Percentiles rank a stretch among this genome's conserved stretches.
These are phyloP conservation scores for Ascocoryne sarcoides DNA, from an alignment of 2,329 filamentous ascomycete species.

Conservation along the genomic window DNA sequence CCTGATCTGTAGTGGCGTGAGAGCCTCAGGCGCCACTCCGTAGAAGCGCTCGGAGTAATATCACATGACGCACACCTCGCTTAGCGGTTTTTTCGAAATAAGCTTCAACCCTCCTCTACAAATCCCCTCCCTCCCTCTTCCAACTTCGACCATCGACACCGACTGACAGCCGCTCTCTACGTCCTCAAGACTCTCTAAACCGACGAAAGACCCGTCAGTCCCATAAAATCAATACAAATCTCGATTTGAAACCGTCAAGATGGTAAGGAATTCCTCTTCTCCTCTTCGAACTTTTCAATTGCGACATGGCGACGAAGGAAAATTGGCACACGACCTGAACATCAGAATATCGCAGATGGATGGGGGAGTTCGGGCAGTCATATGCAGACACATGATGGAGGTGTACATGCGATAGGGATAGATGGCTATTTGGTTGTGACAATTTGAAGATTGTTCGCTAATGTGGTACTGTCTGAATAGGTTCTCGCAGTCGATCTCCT, in stretches of 20 bases:
- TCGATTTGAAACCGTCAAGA: constrained; percentile 51
- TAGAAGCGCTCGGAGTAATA: too few relatives aligned
- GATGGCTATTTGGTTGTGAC: too few relatives aligned
- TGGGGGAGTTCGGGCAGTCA: too few relatives aligned
- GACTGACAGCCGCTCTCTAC: constrained; percentile 30
- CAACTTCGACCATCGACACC: constrained; percentile 26
- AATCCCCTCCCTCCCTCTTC: constrained; percentile 5
- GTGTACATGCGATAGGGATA: too few relatives aligned
- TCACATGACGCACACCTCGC: constrained; percentile 12
- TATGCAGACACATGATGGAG: constrained; percentile 13
- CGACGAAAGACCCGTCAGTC: constrained; percentile 31
- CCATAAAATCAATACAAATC: constrained; percentile 27
- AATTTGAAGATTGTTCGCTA: constrained; percentile 35
- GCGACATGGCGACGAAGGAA: constrained; percentile 16
- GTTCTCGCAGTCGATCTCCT: constrained; percentile 99
- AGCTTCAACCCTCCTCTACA: not conserved
- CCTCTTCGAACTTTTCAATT: constrained; percentile 10
- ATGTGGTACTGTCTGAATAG: constrained; percentile 45
- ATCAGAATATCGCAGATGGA: too few relatives aligned
- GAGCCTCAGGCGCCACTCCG: too few relatives aligned
- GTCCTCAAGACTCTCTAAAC: constrained; percentile 23
- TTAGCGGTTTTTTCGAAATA: constrained; percentile 5
- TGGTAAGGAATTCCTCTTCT: constrained; percentile 47
- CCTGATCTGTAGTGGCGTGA: too few relatives aligned
- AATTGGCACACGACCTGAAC: constrained; percentile 24